These are phyloP conservation scores for Rhodotorula sp. DNA, from an alignment of 1,284 basidiomycete species.

Conservation along the genomic window DNA sequence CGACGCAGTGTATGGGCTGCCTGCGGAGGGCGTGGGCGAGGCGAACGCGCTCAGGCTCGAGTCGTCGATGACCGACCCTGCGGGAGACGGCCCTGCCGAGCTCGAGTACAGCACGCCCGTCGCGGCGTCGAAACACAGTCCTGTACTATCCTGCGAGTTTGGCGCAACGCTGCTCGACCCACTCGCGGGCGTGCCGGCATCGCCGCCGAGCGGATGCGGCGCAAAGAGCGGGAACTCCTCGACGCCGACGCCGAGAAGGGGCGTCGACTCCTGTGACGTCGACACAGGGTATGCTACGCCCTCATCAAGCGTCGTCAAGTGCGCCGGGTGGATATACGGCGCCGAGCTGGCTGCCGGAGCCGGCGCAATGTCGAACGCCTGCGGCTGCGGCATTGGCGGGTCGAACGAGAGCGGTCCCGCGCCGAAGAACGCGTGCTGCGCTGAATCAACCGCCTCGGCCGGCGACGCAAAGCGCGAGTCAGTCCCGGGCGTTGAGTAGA, in stretches of 20 bases:
- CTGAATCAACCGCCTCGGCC: constrained; percentile 7
- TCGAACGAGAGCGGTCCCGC: constrained; percentile 5
- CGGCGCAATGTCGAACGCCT: background rate
- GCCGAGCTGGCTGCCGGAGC: background rate
- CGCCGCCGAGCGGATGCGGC: background rate
- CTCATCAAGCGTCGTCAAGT: constrained; percentile 27
- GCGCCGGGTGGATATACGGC: constrained; percentile 23
- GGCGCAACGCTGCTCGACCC: background rate
- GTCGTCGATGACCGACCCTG: background rate
- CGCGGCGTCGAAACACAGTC: background rate
- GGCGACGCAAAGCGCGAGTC: constrained; percentile 24
- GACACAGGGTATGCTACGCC: background rate
- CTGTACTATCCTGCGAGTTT: constrained; percentile 8
- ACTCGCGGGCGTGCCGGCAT: background rate
- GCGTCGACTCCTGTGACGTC: constrained; percentile 5
- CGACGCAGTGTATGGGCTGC: background rate
- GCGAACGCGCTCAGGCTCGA: background rate
- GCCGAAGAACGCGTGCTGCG: constrained; percentile 7
- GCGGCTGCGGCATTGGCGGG: background rate
- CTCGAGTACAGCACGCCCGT: background rate
- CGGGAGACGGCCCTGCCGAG: background rate
- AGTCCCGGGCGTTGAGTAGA: constrained; percentile 1
- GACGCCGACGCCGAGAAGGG: background rate
- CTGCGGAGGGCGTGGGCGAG: background rate
- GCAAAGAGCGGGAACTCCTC: background rate